Evolutionary conservation across 805 yeast species (phyloP).

Genomic region (Jamesozyma piceae): DNA sequence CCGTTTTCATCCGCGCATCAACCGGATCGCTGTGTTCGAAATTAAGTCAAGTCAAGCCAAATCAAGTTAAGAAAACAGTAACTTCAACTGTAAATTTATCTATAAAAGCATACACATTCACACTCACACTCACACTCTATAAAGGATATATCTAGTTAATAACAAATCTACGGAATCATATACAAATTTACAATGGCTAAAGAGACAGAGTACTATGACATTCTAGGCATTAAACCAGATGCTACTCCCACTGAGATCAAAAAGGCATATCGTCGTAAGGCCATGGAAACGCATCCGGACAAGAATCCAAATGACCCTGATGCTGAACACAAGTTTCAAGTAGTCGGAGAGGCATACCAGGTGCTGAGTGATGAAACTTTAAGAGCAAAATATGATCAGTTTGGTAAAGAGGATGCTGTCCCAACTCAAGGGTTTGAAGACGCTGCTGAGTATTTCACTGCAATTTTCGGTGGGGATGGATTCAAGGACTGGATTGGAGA

Average conservation of each 20-base stretch:
- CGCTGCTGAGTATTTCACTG: conserved; percentile 74
- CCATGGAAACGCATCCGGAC: conserved; percentile 88
- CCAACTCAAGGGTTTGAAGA: conserved; percentile 73
- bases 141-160: too few species aligned
- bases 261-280: conserved; percentile 86
- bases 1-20: too few species aligned
- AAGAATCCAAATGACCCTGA: conserved; percentile 90
- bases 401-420: conserved; percentile 68
- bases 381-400: conserved; percentile 68
- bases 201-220: conserved; percentile 81
- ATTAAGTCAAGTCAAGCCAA: too few species aligned
- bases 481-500: conserved; percentile 76
- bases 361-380: conserved; percentile 65
- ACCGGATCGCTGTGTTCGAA: too few species aligned
- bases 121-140: too few species aligned
- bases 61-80: too few species aligned
- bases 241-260: conserved; percentile 81
- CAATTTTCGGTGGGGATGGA: conserved; percentile 78
- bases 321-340: conserved; percentile 83
- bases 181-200: conserved; percentile 74
- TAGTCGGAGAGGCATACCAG: conserved; percentile 59
- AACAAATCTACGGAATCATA: too few species aligned
- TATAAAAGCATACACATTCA: too few species aligned
- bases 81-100: too few species aligned
- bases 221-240: conserved; percentile 53